These are phyloP conservation scores for Brassica balearica DNA, from an alignment of 441 rosid species.

Conservation along the genomic window DNA sequence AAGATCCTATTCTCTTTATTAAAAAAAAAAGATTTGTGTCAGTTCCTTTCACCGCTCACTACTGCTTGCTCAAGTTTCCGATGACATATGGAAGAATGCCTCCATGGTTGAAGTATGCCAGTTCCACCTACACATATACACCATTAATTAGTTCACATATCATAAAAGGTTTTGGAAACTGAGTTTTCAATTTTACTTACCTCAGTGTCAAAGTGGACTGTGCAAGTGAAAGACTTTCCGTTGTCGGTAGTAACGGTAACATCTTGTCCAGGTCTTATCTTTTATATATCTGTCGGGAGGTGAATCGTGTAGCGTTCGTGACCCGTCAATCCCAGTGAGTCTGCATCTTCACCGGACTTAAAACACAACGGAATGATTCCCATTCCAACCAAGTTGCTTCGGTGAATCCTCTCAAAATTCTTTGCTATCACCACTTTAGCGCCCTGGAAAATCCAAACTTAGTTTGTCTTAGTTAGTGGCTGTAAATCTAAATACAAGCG, in stretches of 20 bases:
- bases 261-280: slow-evolving; percentile 95
- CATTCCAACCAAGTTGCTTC: slow-evolving; percentile 98
- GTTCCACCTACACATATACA: slow-evolving; percentile 73
- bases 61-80: slow-evolving; percentile 71
- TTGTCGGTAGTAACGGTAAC: slow-evolving; percentile 79
- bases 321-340: slow-evolving; percentile 84
- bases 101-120: slow-evolving; percentile 86
- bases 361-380: slow-evolving; percentile 94
- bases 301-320: slow-evolving; percentile 84
- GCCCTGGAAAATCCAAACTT: slow-evolving; percentile 57
- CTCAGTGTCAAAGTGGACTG: slow-evolving; percentile 96
- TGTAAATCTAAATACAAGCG: background rate
- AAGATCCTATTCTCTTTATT: slow-evolving; percentile 15
- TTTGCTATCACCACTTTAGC: slow-evolving; percentile 96
- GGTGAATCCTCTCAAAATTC: slow-evolving; percentile 97
- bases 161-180: background rate
- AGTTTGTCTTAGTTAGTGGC: background rate
- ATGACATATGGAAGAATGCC: slow-evolving; percentile 95
- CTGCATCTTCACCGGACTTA: slow-evolving; percentile 93
- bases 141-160: background rate
- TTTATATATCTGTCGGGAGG: slow-evolving; percentile 75
- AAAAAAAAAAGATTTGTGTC: background rate
- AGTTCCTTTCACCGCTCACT: slow-evolving; percentile 17
- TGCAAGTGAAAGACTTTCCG: slow-evolving; percentile 93
- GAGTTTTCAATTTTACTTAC: slow-evolving; percentile 45